These are phyloP conservation scores for Aspergillus conjunctus DNA, from an alignment of 495 filamentous ascomycete species.

Conservation along the genomic window DNA sequence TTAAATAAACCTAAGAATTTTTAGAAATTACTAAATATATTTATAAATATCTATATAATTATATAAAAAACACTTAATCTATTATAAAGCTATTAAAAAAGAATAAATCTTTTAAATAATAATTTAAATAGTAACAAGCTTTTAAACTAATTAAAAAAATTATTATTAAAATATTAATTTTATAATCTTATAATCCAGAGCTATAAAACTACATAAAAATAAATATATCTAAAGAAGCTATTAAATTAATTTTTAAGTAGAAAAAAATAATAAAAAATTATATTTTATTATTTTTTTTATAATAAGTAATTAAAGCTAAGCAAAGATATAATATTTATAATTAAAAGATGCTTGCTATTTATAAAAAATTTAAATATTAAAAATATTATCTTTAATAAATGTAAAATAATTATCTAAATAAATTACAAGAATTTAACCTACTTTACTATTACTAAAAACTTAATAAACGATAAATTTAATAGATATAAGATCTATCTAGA, in stretches of 20 bases:
- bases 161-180: neutral
- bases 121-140: conserved; percentile 1
- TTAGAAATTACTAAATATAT: conserved; percentile 8
- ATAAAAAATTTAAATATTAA: conserved; percentile 9
- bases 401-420: conserved; percentile 11
- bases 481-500: neutral
- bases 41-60: neutral
- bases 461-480: conserved; percentile 7
- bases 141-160: neutral
- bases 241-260: conserved; percentile 5
- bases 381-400: conserved; percentile 12
- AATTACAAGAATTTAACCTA: conserved; percentile 18
- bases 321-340: conserved; percentile 11
- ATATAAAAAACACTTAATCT: neutral
- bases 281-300: neutral
- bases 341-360: conserved; percentile 11
- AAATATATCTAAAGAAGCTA: conserved; percentile 11
- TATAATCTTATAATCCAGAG: neutral
- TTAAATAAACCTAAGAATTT: conserved; percentile 10
- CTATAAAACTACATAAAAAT: conserved; percentile 4
- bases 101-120: conserved; percentile 3
- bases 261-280: conserved; percentile 5
- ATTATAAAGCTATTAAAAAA: neutral
- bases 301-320: conserved; percentile 1
- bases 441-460: conserved; percentile 5